Percentiles rank a stretch among this genome's conserved stretches.
phyloP scores from a whole-genome alignment of 176 grass and related monocot genomes.

The maize (Zea mays) region Zm-B73-REFERENCE-NAM-5.0 NC_050098.1:153323001-153323500 shows the following conservation, averaged over 20 bases:
- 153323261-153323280: neutral
- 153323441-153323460: neutral
- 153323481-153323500: neutral
- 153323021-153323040: constrained; percentile 77
- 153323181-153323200: no score
- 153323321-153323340: no score
- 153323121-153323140: neutral
- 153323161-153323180: neutral
- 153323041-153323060: constrained; percentile 32
- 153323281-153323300: neutral
- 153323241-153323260: neutral
- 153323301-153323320: no score
- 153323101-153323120: neutral
- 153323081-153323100: constrained; percentile 37
- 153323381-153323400: neutral
- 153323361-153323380: no score
- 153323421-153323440: neutral
- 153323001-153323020: constrained; percentile 78
- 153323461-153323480: neutral
- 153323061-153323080: neutral
- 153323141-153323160: no score
- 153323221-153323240: neutral
- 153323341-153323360: no score
- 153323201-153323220: no score
- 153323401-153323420: neutral